phyloP scores from a whole-genome alignment of 306 rosid species.

The Gleditsia sinensis region DNA sequence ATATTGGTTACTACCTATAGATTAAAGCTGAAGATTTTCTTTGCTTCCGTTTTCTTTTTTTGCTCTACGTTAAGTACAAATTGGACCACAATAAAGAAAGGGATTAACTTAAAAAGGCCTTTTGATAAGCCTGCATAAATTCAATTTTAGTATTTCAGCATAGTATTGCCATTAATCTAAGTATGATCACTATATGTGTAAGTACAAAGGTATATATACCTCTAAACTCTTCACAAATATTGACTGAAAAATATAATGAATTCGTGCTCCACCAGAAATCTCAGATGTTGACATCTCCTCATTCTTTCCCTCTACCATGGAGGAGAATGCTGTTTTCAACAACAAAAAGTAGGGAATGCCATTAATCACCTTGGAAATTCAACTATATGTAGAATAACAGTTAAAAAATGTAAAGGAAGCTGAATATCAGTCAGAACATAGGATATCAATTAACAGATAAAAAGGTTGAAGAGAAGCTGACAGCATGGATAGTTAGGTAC shows the following conservation, averaged over 20 bases:
- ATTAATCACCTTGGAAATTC: constrained; percentile 19
- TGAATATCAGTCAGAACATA: background rate
- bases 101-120: background rate
- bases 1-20: background rate
- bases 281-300: constrained; percentile 90
- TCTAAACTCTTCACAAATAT: constrained; percentile 87
- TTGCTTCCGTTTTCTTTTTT: background rate
- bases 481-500: constrained; percentile 46
- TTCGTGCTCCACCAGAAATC: constrained; percentile 93
- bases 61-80: background rate
- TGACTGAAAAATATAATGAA: constrained; percentile 90
- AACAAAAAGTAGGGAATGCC: constrained; percentile 6
- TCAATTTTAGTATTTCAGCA: background rate
- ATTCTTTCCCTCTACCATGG: constrained; percentile 91
- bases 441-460: background rate
- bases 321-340: constrained; percentile 75
- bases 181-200: background rate
- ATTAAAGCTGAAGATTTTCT: background rate
- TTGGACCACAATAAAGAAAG: background rate
- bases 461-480: background rate
- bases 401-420: constrained; percentile 11
- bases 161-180: constrained; percentile 1
- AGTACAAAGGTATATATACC: constrained; percentile 47
- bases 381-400: constrained; percentile 16
- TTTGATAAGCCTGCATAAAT: background rate